Percentiles rank a stretch among this genome's conserved stretches.
Conservation (phyloP, 495 filamentous ascomycete genomes). For the Xanthoparmelia taractica region DNA sequence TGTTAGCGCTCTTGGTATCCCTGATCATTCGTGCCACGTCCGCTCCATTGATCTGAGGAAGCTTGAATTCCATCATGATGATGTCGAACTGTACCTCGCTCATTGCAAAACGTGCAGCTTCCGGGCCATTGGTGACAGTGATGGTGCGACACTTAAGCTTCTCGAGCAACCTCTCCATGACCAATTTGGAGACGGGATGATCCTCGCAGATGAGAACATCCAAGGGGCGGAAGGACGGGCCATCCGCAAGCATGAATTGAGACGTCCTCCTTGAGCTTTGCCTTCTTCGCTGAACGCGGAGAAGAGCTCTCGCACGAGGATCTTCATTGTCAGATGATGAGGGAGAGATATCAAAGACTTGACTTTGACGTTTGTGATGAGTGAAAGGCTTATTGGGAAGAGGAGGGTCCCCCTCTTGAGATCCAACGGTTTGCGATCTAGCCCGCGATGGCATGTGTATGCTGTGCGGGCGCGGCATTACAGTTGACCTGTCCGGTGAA, state of each 20-base stretch:
- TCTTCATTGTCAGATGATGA: constrained; percentile 98
- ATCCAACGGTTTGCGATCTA: constrained; percentile 87
- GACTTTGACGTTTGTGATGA: constrained; percentile 85
- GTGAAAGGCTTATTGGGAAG: constrained; percentile 54
- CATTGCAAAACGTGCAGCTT: constrained; percentile 85
- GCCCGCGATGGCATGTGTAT: constrained; percentile 48
- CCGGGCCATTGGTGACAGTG: constrained; percentile 74
- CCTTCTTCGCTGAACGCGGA: constrained; percentile 86
- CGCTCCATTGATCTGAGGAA: constrained; percentile 87
- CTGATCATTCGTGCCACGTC: constrained; percentile 96
- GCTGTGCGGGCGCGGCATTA: constrained; percentile 39
- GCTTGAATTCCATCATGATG: constrained; percentile 93
- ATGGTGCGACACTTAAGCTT: constrained; percentile 95
- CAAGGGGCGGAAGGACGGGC: constrained; percentile 79
- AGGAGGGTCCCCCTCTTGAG: constrained; percentile 71
- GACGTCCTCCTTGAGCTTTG: constrained; percentile 90
- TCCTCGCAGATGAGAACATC: constrained; percentile 97
- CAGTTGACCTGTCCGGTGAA: constrained; percentile 45
- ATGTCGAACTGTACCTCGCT: constrained; percentile 91
- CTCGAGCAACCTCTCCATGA: constrained; percentile 94
- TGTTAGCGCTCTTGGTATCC: constrained; percentile 87
- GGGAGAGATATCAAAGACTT: constrained; percentile 91
- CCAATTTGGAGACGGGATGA: constrained; percentile 91
- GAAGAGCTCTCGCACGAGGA: constrained; percentile 75
- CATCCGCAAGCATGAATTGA: constrained; percentile 71